Evolutionary conservation across 1,284 basidiomycete species (phyloP).

Genomic region (Inonotus hispidus): DNA sequence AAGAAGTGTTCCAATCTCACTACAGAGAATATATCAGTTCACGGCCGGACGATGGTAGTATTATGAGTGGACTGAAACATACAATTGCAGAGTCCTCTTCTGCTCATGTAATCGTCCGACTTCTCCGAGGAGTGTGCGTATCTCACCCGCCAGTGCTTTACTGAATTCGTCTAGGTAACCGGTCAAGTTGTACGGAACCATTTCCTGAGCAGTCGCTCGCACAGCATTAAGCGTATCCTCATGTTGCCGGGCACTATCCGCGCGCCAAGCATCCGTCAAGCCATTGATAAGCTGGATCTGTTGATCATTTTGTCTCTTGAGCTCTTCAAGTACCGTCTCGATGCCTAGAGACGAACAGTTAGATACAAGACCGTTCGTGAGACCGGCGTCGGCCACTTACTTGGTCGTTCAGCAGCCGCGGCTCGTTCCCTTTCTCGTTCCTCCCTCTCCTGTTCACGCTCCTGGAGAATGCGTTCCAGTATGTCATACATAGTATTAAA

Average conservation of each 20-base stretch:
- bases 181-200: conserved; percentile 73
- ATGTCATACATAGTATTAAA: conserved; percentile 51
- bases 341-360: conserved; percentile 33
- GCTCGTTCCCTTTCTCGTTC: conserved; percentile 45
- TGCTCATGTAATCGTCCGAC: conserved; percentile 74
- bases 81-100: conserved; percentile 66
- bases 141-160: conserved; percentile 71
- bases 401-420: conserved; percentile 43
- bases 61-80: conserved; percentile 28
- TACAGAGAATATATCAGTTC: conserved; percentile 26
- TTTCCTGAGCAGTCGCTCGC: conserved; percentile 57
- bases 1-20: conserved; percentile 64
- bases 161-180: conserved; percentile 77
- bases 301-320: conserved; percentile 44
- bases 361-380: neutral
- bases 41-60: neutral
- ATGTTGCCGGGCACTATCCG: conserved; percentile 56
- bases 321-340: conserved; percentile 46
- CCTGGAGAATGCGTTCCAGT: conserved; percentile 48
- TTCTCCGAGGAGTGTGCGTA: conserved; percentile 69
- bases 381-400: conserved; percentile 28
- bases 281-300: conserved; percentile 6
- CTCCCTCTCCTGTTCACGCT: conserved; percentile 44
- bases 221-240: conserved; percentile 58
- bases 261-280: conserved; percentile 46